These are phyloP conservation scores for Sanghuangporus baumii DNA, from an alignment of 1,284 basidiomycete species.

Conservation along the genomic window DNA sequence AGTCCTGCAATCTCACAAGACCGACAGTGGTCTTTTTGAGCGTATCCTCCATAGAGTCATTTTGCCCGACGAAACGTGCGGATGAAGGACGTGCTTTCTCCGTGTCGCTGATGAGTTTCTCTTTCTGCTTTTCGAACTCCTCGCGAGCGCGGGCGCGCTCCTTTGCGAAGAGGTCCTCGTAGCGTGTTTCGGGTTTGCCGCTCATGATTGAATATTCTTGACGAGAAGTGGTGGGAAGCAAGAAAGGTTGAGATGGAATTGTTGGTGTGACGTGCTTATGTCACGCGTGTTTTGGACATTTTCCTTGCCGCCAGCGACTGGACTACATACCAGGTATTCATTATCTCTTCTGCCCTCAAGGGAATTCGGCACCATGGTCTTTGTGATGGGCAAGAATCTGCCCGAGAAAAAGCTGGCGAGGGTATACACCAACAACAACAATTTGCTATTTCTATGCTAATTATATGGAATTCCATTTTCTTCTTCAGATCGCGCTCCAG, in stretches of 20 bases:
- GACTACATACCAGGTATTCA: neutral
- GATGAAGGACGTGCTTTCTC: conserved; percentile 79
- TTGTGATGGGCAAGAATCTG: conserved; percentile 71
- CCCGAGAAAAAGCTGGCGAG: conserved; percentile 64
- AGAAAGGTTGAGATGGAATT: neutral
- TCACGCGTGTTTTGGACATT: neutral
- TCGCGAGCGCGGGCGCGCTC: conserved; percentile 79
- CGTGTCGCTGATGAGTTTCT: conserved; percentile 74
- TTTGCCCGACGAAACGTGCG: conserved; percentile 89
- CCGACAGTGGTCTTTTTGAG: conserved; percentile 94
- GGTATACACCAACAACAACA: conserved; percentile 34
- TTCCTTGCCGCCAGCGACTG: neutral
- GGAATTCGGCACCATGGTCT: conserved; percentile 48
- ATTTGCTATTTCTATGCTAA: no score
- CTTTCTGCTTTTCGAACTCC: conserved; percentile 86
- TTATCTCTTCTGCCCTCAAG: neutral
- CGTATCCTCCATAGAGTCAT: conserved; percentile 92
- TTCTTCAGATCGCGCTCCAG: conserved; percentile 71
- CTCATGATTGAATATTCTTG: conserved; percentile 42
- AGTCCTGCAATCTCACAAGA: conserved; percentile 89
- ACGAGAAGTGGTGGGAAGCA: neutral
- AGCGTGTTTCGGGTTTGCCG: conserved; percentile 67
- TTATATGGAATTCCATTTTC: no score
- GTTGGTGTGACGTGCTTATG: neutral
- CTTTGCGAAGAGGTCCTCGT: conserved; percentile 75